phyloP scores from a whole-genome alignment of 495 filamentous ascomycete genomes.

The Achaetomiella virescens region DNA sequence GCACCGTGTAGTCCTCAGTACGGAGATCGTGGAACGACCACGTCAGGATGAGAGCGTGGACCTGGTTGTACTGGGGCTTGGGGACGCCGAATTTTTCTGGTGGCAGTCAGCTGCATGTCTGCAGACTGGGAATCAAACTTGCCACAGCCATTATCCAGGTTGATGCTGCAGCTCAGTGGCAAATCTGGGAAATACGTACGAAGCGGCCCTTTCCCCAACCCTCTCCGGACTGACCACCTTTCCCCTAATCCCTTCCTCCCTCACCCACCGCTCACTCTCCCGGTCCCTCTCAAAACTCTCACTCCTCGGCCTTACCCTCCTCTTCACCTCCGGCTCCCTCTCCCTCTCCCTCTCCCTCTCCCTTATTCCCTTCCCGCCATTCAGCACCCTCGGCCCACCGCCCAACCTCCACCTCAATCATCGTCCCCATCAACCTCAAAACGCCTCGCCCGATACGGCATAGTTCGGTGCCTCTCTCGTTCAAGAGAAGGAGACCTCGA shows the following conservation, averaged over 20 bases:
- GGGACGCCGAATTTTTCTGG: constrained; percentile 8
- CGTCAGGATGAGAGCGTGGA: constrained; percentile 28
- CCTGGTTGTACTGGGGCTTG: constrained; percentile 21
- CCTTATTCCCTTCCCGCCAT: background rate
- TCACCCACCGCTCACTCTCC: background rate
- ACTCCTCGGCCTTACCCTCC: constrained; percentile 2
- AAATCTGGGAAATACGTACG: constrained; percentile 13
- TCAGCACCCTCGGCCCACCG: no score
- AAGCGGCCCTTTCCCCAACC: background rate
- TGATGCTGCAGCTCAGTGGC: background rate
- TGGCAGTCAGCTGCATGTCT: no score
- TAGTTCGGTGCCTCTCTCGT: background rate
- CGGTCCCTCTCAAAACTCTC: constrained; percentile 10
- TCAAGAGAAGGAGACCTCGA: background rate
- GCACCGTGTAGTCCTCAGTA: constrained; percentile 22
- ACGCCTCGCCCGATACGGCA: background rate
- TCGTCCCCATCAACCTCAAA: background rate
- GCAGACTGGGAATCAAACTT: no score
- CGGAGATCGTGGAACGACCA: constrained; percentile 31
- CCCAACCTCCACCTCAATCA: background rate
- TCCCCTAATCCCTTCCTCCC: background rate
- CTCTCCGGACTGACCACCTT: constrained; percentile 6
- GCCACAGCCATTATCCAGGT: no score
- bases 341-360: background rate
- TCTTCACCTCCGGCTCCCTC: background rate